These are phyloP conservation scores for Talaromyces sp. DNA, from an alignment of 2,329 filamentous ascomycete species.

Conservation along the genomic window DNA sequence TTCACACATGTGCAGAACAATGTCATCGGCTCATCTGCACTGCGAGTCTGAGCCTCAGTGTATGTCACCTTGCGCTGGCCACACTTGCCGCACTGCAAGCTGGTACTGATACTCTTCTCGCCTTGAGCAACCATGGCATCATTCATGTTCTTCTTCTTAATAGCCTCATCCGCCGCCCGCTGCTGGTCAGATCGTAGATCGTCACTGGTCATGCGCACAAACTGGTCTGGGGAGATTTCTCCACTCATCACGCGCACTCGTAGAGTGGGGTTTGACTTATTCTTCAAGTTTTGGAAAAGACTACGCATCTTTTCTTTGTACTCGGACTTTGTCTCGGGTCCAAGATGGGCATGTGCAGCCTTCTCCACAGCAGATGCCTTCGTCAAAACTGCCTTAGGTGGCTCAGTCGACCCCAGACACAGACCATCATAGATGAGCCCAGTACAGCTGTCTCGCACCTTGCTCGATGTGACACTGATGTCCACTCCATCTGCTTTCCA, in stretches of 20 bases:
- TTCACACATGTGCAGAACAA: slow-evolving; percentile 53
- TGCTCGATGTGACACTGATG: slow-evolving; percentile 72
- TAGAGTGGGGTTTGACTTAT: slow-evolving; percentile 79
- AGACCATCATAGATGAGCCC: slow-evolving; percentile 94
- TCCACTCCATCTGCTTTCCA: slow-evolving; percentile 81
- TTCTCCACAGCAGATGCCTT: slow-evolving; percentile 73
- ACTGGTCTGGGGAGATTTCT: slow-evolving; percentile 69
- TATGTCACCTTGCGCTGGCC: slow-evolving; percentile 94
- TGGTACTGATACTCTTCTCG: slow-evolving; percentile 86
- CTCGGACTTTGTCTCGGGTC: slow-evolving; percentile 68
- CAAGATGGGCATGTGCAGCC: slow-evolving; percentile 71
- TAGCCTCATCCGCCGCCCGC: slow-evolving; percentile 71
- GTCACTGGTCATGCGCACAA: slow-evolving; percentile 85
- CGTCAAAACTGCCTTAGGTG: slow-evolving; percentile 67
- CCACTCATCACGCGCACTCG: slow-evolving; percentile 74
- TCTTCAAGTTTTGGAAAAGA: slow-evolving; percentile 92
- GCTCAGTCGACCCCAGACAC: slow-evolving; percentile 64
- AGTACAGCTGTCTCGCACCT: slow-evolving; percentile 79
- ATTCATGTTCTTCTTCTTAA: slow-evolving; percentile 93
- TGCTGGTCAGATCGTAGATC: slow-evolving; percentile 89
- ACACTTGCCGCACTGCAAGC: slow-evolving; percentile 87
- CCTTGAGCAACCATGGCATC: slow-evolving; percentile 92
- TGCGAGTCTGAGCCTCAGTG: slow-evolving; percentile 91
- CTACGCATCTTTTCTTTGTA: slow-evolving; percentile 91
- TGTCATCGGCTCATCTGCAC: slow-evolving; percentile 82